Conservation (phyloP, 1,139 yeast species). For the Hemisphaericaspora xylanilytica region DNA sequence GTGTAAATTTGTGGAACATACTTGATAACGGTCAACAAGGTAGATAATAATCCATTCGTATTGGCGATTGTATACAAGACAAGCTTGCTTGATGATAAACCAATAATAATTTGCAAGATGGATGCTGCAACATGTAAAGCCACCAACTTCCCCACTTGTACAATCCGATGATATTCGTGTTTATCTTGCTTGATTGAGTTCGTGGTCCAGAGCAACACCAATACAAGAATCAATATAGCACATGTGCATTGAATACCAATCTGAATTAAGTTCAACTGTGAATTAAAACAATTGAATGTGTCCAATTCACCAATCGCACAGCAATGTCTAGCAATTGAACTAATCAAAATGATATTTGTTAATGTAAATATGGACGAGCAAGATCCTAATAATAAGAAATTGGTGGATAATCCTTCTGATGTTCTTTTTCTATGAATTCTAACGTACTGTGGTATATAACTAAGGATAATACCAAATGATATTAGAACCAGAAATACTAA, state of each 20-base stretch:
- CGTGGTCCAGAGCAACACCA: constrained; percentile 50
- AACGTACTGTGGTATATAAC: constrained; percentile 75
- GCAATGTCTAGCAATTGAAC: constrained; percentile 54
- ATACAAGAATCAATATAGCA: constrained; percentile 57
- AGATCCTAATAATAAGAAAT: constrained; percentile 70
- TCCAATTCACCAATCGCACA: constrained; percentile 42
- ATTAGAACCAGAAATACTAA: constrained; percentile 51
- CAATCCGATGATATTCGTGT: constrained; percentile 43
- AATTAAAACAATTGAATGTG: constrained; percentile 62
- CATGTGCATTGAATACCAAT: constrained; percentile 67
- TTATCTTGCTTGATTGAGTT: constrained; percentile 47
- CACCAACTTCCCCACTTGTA: constrained; percentile 40
- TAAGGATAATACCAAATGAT: constrained; percentile 66
- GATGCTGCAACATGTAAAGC: constrained; percentile 36
- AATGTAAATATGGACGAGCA: constrained; percentile 69
- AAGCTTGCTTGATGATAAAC: constrained; percentile 20
- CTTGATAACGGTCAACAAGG: constrained; percentile 63
- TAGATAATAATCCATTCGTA: constrained; percentile 60
- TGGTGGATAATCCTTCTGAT: constrained; percentile 78
- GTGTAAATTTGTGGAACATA: constrained; percentile 80
- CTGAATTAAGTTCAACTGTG: constrained; percentile 69
- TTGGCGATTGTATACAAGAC: constrained; percentile 48
- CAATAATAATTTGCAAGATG: constrained; percentile 31
- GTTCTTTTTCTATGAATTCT: constrained; percentile 58
- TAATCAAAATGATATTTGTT: constrained; percentile 63